Percentiles rank a stretch among this genome's conserved stretches.
Conservation (phyloP, 2,329 filamentous ascomycete species). For the Trichoderma cornu-damae region DNA sequence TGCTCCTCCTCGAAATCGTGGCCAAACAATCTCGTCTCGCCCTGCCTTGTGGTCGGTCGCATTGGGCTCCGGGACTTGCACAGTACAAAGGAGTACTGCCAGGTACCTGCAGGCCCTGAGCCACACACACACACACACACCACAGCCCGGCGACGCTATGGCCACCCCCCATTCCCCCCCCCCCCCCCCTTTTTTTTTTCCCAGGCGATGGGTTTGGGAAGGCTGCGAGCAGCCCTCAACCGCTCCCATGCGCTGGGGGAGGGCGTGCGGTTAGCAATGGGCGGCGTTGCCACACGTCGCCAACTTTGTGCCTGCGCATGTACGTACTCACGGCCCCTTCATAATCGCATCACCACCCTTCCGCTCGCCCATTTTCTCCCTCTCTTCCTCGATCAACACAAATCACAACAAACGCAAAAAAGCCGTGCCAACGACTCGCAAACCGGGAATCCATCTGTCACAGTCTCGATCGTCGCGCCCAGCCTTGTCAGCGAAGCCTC, state of each 20-base stretch:
- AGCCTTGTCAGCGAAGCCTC: constrained; percentile 38
- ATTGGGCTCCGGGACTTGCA: constrained; percentile 16
- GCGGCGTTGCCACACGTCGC: constrained; percentile 14
- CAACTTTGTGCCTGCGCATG: constrained; percentile 12
- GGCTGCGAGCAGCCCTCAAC: constrained; percentile 8
- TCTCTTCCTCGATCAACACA: constrained; percentile 39
- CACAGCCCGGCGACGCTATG: background rate
- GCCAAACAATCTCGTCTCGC: background rate
- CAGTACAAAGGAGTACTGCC: constrained; percentile 7
- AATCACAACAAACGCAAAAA: constrained; percentile 47
- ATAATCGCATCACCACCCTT: constrained; percentile 23
- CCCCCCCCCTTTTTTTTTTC: too few relatives aligned
- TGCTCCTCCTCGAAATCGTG: background rate
- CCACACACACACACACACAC: too few relatives aligned
- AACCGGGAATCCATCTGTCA: constrained; percentile 56
- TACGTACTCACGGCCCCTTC: constrained; percentile 22
- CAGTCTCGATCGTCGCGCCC: constrained; percentile 56
- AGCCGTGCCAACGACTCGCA: constrained; percentile 46
- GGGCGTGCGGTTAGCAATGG: constrained; percentile 15
- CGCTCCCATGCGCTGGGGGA: background rate
- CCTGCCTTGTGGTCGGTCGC: constrained; percentile 2
- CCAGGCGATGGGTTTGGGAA: constrained; percentile 2
- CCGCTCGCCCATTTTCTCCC: constrained; percentile 35
- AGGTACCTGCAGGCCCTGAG: constrained; percentile 3
- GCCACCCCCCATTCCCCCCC: constrained; percentile 14